phyloP scores from a whole-genome alignment of 345 rosid genomes.

The Brassica carinata region DNA sequence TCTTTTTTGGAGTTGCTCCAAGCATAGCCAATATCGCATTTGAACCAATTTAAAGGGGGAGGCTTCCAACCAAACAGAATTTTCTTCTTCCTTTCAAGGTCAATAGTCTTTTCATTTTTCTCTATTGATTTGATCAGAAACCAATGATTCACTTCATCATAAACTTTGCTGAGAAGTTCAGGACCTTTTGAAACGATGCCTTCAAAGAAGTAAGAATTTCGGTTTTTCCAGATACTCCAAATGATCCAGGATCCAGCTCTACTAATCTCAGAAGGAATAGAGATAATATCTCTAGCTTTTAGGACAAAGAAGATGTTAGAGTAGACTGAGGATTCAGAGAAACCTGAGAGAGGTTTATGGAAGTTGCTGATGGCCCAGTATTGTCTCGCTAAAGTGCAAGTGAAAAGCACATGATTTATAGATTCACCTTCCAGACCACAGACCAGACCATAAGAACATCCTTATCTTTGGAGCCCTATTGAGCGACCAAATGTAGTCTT shows the following conservation, averaged over 20 bases:
- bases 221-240: background rate
- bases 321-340: background rate
- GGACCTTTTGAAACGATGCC: background rate
- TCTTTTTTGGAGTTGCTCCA: background rate
- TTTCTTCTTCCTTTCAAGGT: background rate
- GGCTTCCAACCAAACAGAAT: background rate
- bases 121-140: background rate
- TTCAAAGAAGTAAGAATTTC: background rate
- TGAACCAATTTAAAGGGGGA: background rate
- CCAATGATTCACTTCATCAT: background rate
- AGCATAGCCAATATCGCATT: background rate
- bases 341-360: background rate
- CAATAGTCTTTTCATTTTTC: background rate
- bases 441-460: too few species aligned
- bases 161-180: too few species aligned
- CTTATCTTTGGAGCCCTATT: too few species aligned
- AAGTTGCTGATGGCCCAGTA: background rate
- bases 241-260: background rate
- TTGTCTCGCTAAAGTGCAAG: too few species aligned
- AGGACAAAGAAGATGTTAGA: background rate
- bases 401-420: too few species aligned
- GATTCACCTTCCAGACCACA: too few species aligned
- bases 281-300: background rate
- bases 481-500: too few species aligned
- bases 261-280: background rate